Conservation (phyloP, 495 filamentous ascomycete genomes). For the Penicillium mononematosum region DNA sequence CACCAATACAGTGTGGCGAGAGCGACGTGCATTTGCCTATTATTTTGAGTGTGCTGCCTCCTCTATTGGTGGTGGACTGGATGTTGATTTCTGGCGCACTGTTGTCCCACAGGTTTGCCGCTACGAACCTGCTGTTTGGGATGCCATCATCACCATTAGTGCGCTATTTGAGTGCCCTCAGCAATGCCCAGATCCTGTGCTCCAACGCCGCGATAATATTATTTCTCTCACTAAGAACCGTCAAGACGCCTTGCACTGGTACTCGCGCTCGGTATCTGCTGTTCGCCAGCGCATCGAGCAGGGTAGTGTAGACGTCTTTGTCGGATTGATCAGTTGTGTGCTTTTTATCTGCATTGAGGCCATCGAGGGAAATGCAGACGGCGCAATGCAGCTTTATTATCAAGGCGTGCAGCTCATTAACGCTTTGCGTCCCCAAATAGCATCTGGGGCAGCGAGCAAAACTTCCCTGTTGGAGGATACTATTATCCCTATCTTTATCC, state of each 20-base stretch:
- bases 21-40: slow-evolving; percentile 43
- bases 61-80: slow-evolving; percentile 44
- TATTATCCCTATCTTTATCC: slow-evolving; percentile 41
- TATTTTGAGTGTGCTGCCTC: slow-evolving; percentile 36
- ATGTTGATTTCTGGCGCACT: slow-evolving; percentile 56
- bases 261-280: slow-evolving; percentile 47
- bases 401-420: slow-evolving; percentile 39
- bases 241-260: slow-evolving; percentile 41
- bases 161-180: slow-evolving; percentile 48
- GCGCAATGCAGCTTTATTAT: slow-evolving; percentile 34
- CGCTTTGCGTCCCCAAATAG: slow-evolving; percentile 28
- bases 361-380: slow-evolving; percentile 40
- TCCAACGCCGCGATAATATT: slow-evolving; percentile 16
- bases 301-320: slow-evolving; percentile 31
- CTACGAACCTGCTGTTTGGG: slow-evolving; percentile 57
- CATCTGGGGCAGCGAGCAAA: slow-evolving; percentile 15
- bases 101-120: slow-evolving; percentile 57
- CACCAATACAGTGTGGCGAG: slow-evolving; percentile 28
- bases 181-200: slow-evolving; percentile 15
- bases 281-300: slow-evolving; percentile 47
- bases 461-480: slow-evolving; percentile 29
- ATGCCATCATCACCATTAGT: slow-evolving; percentile 56
- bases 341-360: slow-evolving; percentile 61
- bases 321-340: slow-evolving; percentile 52
- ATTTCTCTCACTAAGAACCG: slow-evolving; percentile 42